Evolutionary conservation across 2,329 filamentous ascomycete genomes (phyloP).

Genomic region (Bipolaris zeicola): DNA sequence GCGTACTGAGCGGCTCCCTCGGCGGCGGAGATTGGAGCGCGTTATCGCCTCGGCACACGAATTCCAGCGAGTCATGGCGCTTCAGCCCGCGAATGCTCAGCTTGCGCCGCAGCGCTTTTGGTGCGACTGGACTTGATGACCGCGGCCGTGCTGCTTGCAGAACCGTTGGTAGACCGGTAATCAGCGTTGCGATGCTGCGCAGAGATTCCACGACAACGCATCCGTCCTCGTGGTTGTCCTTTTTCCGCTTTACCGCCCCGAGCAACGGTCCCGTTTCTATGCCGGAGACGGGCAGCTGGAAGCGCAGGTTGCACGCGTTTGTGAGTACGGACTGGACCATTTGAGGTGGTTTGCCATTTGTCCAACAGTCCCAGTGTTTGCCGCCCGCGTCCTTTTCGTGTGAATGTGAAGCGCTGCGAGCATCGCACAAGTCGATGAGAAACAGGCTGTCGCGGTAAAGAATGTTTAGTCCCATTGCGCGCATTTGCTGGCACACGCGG

Average conservation of each 20-base stretch:
- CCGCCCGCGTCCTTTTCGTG: conserved; percentile 21
- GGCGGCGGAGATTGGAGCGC: background rate
- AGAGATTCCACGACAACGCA: conserved; percentile 25
- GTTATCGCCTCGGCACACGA: conserved; percentile 13
- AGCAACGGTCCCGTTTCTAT: conserved; percentile 20
- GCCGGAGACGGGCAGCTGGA: conserved; percentile 34
- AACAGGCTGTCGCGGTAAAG: conserved; percentile 29
- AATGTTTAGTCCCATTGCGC: conserved; percentile 19
- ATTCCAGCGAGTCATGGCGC: conserved; percentile 11
- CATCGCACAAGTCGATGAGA: conserved; percentile 30
- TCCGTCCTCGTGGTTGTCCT: conserved; percentile 27
- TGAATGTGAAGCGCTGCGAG: conserved; percentile 15
- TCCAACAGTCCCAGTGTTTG: conserved; percentile 30
- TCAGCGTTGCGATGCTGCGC: conserved; percentile 18
- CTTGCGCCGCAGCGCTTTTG: conserved; percentile 11
- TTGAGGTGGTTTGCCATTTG: conserved; percentile 17
- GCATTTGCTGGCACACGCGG: conserved; percentile 6
- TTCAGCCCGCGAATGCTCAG: conserved; percentile 11
- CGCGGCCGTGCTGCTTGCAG: conserved; percentile 1
- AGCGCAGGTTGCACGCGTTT: conserved; percentile 23
- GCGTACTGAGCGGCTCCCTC: conserved; percentile 21
- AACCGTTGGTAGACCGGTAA: conserved; percentile 7
- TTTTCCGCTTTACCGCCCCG: conserved; percentile 30
- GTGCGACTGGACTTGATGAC: conserved; percentile 5
- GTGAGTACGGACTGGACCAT: conserved; percentile 26